Base-by-base conservation (phyloP, 2,329 filamentous ascomycete genomes). In the Ophiostoma sp. region DNA sequence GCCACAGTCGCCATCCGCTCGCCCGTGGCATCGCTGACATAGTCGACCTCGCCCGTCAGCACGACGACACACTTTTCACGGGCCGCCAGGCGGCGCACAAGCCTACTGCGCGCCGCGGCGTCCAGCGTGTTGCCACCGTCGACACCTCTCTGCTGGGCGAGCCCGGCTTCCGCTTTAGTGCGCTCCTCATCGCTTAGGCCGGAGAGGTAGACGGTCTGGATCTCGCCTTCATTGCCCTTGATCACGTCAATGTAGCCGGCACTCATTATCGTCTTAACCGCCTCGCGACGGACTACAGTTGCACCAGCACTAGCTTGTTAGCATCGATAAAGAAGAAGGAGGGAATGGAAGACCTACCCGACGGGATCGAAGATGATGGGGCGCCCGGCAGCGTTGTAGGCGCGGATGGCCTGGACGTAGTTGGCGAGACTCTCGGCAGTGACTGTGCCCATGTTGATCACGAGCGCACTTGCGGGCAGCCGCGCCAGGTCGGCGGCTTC, bases 391-490 rank as follows among this genome's bases (percentile, higher is more conserved):
- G 82, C 81, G 74, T 97, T 98, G 81, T 98, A 97, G 1, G 92
- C 93, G 55, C 80, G 80, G 9, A 97, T 81, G 0, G 93, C 93
- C 75, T 88, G 84, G 49, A 86, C 75, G 76, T 95, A 93, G 76
- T 91, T 92, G 11, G 80, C 74, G 3, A 94, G 78, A 47, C 88
- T 89, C 5, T 92, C 90, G 0, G 89, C 87, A 0, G 91, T 95
- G 6, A 94, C 87, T 0, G 92, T 97, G 41, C 94, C 94, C 92
- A 97, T 97, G 79, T 98, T 98, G 75, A 98, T 84, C 63, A 98
- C 90, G 1, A 98, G 84, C 0, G 89, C 87, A 11, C 91, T 92
- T 49, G 89, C 88, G 3, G 70, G 70, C 0, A 96, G 84, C 42
- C 83, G 84, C 12, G 90, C 88, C n/a, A 98, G 84, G 75, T 97